Percentiles rank a stretch among this genome's conserved stretches.
These are phyloP conservation scores for Trifolium fragiferum DNA, from an alignment of 306 rosid species.

Conservation along the genomic window DNA sequence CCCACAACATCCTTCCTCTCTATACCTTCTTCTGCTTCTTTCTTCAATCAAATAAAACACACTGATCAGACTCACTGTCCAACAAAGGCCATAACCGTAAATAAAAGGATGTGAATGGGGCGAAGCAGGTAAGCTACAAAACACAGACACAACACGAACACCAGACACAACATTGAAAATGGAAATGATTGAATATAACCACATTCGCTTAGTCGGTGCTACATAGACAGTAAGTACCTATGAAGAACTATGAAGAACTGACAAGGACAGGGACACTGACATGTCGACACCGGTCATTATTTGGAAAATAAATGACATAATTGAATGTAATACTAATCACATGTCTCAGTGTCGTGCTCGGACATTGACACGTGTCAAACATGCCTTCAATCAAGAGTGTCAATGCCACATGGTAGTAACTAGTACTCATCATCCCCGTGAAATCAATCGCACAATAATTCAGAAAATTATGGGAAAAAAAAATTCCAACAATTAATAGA, in stretches of 20 bases:
- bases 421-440: background rate
- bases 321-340: too few species aligned
- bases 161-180: background rate
- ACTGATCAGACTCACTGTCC: background rate
- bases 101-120: background rate
- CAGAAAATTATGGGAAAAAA: background rate
- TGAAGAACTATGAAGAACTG: too few species aligned
- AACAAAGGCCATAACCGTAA: background rate
- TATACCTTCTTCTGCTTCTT: background rate
- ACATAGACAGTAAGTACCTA: background rate
- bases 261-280: too few species aligned
- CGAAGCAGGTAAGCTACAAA: background rate
- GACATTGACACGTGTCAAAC: too few species aligned
- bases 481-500: background rate
- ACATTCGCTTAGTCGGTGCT: background rate
- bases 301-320: too few species aligned
- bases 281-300: too few species aligned
- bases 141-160: background rate
- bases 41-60: background rate
- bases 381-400: too few species aligned
- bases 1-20: constrained; percentile 1
- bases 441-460: background rate
- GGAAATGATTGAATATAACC: background rate
- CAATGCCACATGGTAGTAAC: too few species aligned
- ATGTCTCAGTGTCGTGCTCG: too few species aligned